A percentile compares a stretch with the other conserved stretches of the same genome.
Conservation (phyloP, 2,329 filamentous ascomycete species). For the Pseudogymnoascus sp. region DNA sequence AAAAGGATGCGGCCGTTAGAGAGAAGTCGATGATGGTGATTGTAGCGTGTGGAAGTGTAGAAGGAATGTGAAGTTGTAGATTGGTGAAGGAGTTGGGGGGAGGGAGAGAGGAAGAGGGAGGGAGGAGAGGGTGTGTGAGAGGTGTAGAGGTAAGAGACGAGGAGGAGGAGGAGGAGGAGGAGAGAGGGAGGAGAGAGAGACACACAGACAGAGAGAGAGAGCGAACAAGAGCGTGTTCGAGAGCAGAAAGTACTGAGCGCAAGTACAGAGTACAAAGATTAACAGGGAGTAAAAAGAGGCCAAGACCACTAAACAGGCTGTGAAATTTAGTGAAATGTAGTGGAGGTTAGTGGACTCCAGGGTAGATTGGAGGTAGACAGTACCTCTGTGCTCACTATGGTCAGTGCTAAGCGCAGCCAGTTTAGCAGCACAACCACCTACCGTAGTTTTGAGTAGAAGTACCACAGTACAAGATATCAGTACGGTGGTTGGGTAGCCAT, state of each 20-base stretch:
- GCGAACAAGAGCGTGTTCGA: background rate
- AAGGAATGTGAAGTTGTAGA: conserved; percentile 3
- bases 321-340: background rate
- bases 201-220: background rate
- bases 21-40: conserved; percentile 13
- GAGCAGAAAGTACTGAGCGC: background rate
- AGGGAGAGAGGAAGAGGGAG: background rate
- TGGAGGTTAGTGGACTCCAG: background rate
- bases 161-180: background rate
- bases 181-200: conserved; percentile 1
- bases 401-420: background rate
- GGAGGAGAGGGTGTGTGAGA: background rate
- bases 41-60: background rate
- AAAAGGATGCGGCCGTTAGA: conserved; percentile 9
- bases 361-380: background rate
- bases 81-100: background rate
- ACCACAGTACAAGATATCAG: conserved; percentile 16
- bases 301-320: background rate
- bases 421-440: background rate
- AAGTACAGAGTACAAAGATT: background rate
- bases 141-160: conserved; percentile 1
- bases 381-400: background rate
- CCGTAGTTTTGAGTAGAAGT: conserved; percentile 7
- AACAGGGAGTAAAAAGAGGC: background rate
- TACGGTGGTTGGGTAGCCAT: conserved; percentile 14